A percentile compares a stretch with the other conserved stretches of the same genome.
These are phyloP conservation scores for California macrophylla DNA, from an alignment of 441 rosid species.

Conservation along the genomic window DNA sequence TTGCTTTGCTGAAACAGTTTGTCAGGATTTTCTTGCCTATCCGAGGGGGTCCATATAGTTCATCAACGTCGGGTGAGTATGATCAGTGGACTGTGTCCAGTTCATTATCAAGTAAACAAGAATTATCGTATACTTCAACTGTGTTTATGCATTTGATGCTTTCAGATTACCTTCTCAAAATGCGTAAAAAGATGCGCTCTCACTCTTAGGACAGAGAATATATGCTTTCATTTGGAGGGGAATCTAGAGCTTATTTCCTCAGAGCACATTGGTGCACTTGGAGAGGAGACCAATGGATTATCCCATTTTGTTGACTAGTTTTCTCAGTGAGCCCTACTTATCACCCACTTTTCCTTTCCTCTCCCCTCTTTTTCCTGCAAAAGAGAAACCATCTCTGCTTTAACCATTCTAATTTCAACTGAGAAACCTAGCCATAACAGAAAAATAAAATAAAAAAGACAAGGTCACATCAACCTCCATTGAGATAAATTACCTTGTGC, in stretches of 20 bases:
- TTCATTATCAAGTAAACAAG: background rate
- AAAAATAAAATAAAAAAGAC: background rate
- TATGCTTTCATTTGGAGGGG: background rate
- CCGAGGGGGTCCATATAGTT: background rate
- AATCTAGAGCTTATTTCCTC: background rate
- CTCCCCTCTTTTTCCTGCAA: slow-evolving; percentile 1
- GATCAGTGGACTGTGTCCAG: background rate
- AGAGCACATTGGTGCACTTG: background rate
- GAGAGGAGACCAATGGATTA: slow-evolving; percentile 5
- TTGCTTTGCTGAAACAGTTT: background rate
- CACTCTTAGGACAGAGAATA: background rate
- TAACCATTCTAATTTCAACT: background rate
- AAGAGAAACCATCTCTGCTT: background rate
- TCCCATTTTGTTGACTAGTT: slow-evolving; percentile 10
- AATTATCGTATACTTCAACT: background rate
- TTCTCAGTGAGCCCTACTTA: slow-evolving; percentile 10
- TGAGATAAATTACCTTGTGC: slow-evolving; percentile 1
- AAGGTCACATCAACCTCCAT: background rate
- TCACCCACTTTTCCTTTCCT: slow-evolving; percentile 1
- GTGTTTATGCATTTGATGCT: background rate
- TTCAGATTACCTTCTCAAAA: background rate
- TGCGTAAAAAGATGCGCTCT: slow-evolving; percentile 1
- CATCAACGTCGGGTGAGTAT: background rate
- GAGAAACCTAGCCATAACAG: background rate
- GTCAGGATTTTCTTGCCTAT: background rate